Percentiles rank a stretch among this genome's conserved stretches.
phyloP scores from a whole-genome alignment of 1,284 basidiomycete species.

The Cryptococcus sp. region DNA sequence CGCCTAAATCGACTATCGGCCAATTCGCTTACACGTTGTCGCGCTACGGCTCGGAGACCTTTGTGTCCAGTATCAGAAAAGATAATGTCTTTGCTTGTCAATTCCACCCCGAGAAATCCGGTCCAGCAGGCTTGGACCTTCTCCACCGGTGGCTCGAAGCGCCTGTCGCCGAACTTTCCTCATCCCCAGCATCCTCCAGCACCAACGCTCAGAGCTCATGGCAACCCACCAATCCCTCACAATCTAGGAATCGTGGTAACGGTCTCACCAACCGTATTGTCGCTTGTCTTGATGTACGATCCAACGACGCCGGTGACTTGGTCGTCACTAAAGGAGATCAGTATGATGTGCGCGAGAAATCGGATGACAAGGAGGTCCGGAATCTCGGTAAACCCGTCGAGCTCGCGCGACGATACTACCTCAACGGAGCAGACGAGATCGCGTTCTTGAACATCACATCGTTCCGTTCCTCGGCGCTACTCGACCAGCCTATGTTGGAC shows the following conservation, averaged over 20 bases:
- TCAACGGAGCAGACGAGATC: slow-evolving; percentile 90
- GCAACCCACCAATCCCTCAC: slow-evolving; percentile 23
- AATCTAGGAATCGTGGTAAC: slow-evolving; percentile 52
- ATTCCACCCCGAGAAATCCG: slow-evolving; percentile 99
- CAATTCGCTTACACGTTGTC: slow-evolving; percentile 83
- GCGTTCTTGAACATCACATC: slow-evolving; percentile 99
- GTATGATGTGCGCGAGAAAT: slow-evolving; percentile 93
- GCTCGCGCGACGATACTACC: slow-evolving; percentile 83
- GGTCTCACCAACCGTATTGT: slow-evolving; percentile 90
- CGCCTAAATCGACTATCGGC: slow-evolving; percentile 27
- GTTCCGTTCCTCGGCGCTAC: slow-evolving; percentile 92
- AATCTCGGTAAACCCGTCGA: slow-evolving; percentile 98
- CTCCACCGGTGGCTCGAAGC: slow-evolving; percentile 80
- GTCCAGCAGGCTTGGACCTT: slow-evolving; percentile 80
- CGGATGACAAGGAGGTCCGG: slow-evolving; percentile 74
- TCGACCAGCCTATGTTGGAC: slow-evolving; percentile 97
- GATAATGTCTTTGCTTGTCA: slow-evolving; percentile 92
- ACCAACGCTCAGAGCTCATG: slow-evolving; percentile 13
- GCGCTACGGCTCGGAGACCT: slow-evolving; percentile 92
- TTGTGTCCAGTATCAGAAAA: slow-evolving; percentile 79
- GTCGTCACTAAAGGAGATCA: slow-evolving; percentile 99
- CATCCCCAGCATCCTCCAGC: slow-evolving; percentile 14
- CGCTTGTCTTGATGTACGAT: slow-evolving; percentile 96
- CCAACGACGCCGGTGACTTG: slow-evolving; percentile 94
- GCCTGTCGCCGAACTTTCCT: slow-evolving; percentile 40